Base-by-base conservation (phyloP, 1,284 basidiomycete species). In the Ustilago sp. region DNA sequence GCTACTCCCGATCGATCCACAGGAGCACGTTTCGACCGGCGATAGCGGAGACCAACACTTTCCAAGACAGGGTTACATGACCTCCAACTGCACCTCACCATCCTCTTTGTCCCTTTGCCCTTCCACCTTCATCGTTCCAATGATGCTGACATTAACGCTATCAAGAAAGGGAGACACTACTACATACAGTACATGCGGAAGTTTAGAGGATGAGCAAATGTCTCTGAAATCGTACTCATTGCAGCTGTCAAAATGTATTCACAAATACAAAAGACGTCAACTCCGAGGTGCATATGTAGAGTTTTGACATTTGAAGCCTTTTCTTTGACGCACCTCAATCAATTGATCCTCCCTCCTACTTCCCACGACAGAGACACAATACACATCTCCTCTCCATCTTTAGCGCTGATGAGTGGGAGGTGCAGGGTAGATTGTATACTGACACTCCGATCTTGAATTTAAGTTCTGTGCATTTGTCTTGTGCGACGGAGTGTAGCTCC, bases 281-380 rank as follows among this genome's bases (percentile, higher is more conserved):
- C 50, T 59, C 63, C 63, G 63, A 65, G 57, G 32, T 59, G 63
- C 63, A 65, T 48, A 51, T n/a, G 55, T 59, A 59, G 55, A 57
- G 35, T 65, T 51, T 50, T n/a, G 35, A n/a, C 54, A 35, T 48
- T 15, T n/a, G n/a, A 35, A 51, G 35, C 43, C 35, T 19, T 31
- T 41, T 28, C 23, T 31, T 43, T 56, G 52, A 54, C 54, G 9
- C 47, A 51, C 47, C 39, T 36, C 62, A 35, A 43, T 45, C 28
- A 28, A 55, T 28, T 4, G 50, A 17, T 13, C 23, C 28, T 28
- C 38, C 23, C 58, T 58, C 56, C 62, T 55, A 58, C 62, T 64
- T 58, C 62, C 62, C 55, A 64, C 62, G 62, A 58, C 51, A 66
- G 63, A 66, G 38, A 66, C 63, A 59, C 34, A 45, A 6, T 38